These are phyloP conservation scores for Eucalyptus rudis DNA, from an alignment of 345 rosid species.

Conservation along the genomic window DNA sequence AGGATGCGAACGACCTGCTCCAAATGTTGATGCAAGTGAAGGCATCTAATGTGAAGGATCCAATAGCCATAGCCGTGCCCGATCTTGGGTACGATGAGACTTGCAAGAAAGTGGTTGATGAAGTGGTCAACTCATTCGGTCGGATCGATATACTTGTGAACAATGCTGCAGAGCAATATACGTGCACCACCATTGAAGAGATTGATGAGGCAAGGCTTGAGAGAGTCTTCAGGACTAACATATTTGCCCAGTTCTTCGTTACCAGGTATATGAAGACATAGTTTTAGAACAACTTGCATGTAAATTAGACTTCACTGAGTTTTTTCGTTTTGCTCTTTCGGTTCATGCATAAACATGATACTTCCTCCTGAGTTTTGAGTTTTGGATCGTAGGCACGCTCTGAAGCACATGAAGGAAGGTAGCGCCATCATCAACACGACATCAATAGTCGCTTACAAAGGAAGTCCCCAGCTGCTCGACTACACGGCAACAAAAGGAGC, in stretches of 20 bases:
- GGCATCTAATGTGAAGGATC: conserved; percentile 41
- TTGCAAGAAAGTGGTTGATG: conserved; percentile 49
- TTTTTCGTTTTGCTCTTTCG: neutral
- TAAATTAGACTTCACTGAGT: neutral
- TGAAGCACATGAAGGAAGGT: conserved; percentile 79
- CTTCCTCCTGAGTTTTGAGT: neutral
- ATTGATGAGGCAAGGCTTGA: conserved; percentile 61
- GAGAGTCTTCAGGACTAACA: conserved; percentile 58
- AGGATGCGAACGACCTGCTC: conserved; percentile 53
- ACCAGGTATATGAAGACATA: conserved; percentile 6
- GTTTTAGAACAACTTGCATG: neutral
- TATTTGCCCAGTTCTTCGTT: conserved; percentile 55
- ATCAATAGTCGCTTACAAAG: conserved; percentile 54
- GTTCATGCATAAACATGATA: neutral
- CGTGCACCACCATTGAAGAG: conserved; percentile 34
- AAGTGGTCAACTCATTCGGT: conserved; percentile 49
- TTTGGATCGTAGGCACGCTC: conserved; percentile 23
- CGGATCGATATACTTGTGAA: conserved; percentile 56
- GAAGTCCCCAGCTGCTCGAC: conserved; percentile 40
- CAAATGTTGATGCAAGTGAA: conserved; percentile 23
- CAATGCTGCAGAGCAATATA: conserved; percentile 56
- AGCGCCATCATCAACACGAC: conserved; percentile 67
- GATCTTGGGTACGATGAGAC: conserved; percentile 67
- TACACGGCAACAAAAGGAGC: conserved; percentile 74
- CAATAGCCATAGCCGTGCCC: conserved; percentile 25